phyloP scores from a whole-genome alignment of 305 asterid species.

The Solanum aculeatissimum region DNA sequence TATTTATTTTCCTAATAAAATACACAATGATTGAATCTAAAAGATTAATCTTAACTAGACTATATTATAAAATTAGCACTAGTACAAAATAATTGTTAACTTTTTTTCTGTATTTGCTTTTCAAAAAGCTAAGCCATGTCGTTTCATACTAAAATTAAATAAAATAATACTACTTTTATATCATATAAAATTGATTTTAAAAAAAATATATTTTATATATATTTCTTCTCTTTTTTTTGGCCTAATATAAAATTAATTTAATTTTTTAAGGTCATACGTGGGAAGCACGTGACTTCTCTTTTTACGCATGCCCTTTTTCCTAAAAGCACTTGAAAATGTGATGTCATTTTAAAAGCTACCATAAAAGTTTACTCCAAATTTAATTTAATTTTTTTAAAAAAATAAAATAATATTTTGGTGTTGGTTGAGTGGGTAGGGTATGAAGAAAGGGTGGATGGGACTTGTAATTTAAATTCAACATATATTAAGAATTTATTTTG shows the following conservation, averaged over 20 bases:
- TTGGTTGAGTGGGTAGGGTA: neutral
- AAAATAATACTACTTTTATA: neutral
- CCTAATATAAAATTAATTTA: neutral
- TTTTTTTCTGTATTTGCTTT: neutral
- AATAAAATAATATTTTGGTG: neutral
- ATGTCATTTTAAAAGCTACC: neutral
- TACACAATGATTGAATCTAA: constrained; percentile 52
- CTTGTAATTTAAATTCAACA: too few relatives aligned
- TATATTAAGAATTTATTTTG: too few relatives aligned
- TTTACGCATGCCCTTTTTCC: constrained; percentile 22
- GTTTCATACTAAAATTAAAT: constrained; percentile 10
- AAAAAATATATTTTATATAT: neutral
- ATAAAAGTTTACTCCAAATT: neutral
- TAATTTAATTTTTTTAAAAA: neutral
- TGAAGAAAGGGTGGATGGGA: neutral
- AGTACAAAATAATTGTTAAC: constrained; percentile 1
- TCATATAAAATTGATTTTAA: neutral
- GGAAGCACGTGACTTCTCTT: constrained; percentile 34
- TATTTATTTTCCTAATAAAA: neutral
- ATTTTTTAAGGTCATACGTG: neutral
- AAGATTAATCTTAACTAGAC: constrained; percentile 57
- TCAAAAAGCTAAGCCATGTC: constrained; percentile 28
- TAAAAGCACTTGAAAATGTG: constrained; percentile 24
- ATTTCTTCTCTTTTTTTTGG: neutral
- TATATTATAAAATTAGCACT: constrained; percentile 8